phyloP scores from a whole-genome alignment of 768 basidiomycete genomes.

The Phaeotremella fagi region DNA sequence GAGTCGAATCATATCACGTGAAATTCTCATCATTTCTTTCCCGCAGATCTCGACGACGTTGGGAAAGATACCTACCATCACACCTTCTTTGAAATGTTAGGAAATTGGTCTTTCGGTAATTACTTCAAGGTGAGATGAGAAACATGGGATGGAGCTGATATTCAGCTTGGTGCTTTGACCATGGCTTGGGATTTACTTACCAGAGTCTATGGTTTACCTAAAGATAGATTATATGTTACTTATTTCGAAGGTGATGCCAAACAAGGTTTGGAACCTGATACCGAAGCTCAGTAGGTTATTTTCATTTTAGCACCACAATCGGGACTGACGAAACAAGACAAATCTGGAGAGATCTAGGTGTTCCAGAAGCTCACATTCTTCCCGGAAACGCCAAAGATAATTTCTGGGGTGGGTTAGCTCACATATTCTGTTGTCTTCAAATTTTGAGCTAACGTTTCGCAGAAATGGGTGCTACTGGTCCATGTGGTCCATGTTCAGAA shows the following conservation, averaged over 20 bases:
- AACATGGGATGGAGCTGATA: neutral
- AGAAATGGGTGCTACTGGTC: slow-evolving; percentile 99
- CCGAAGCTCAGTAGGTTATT: slow-evolving; percentile 63
- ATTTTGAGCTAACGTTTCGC: slow-evolving; percentile 4
- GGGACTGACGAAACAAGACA: slow-evolving; percentile 49
- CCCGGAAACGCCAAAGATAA: slow-evolving; percentile 96
- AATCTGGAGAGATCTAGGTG: slow-evolving; percentile 82
- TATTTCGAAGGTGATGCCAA: slow-evolving; percentile 95
- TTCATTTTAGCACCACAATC: too few species aligned
- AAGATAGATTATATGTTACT: slow-evolving; percentile 89
- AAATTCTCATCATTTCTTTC: too few species aligned
- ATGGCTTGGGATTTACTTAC: slow-evolving; percentile 96
- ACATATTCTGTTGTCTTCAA: neutral
- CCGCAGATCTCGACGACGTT: slow-evolving; percentile 90
- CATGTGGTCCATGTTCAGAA: slow-evolving; percentile 97
- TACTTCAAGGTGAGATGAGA: slow-evolving; percentile 80
- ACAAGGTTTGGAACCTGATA: slow-evolving; percentile 77
- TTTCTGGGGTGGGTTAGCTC: slow-evolving; percentile 77
- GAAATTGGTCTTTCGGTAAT: slow-evolving; percentile 99
- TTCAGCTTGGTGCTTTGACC: slow-evolving; percentile 80
- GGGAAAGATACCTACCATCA: slow-evolving; percentile 97
- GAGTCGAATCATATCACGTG: neutral
- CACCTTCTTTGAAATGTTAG: slow-evolving; percentile 98
- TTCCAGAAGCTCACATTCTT: slow-evolving; percentile 81
- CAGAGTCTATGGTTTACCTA: slow-evolving; percentile 75